Conservation (phyloP, 768 basidiomycete species). For the Mycena belliarum region DNA sequence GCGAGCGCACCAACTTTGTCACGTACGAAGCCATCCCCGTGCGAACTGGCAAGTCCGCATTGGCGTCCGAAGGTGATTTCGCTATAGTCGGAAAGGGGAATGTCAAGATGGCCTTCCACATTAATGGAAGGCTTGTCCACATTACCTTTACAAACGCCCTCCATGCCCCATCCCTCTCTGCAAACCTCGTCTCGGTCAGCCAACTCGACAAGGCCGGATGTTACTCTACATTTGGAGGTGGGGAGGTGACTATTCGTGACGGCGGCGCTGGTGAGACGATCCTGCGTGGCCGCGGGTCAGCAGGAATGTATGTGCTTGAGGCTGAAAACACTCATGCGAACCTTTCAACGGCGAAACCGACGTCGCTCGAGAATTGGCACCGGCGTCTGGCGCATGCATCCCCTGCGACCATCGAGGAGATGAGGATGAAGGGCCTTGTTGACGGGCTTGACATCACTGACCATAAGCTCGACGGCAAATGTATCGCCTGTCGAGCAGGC, state of each 20-base stretch:
- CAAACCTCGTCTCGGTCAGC: constrained; percentile 28
- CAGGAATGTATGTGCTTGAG: background rate
- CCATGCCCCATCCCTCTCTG: constrained; percentile 27
- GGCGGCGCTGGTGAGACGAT: background rate
- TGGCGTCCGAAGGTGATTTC: constrained; percentile 14
- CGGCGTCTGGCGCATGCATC: background rate
- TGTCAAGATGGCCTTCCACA: constrained; percentile 14
- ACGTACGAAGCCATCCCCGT: background rate
- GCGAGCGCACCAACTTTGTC: background rate
- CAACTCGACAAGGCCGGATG: constrained; percentile 13
- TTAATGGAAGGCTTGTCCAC: constrained; percentile 8
- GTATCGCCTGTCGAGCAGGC: background rate
- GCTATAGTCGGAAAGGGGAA: constrained; percentile 24
- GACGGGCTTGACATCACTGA: constrained; percentile 24
- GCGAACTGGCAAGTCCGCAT: background rate
- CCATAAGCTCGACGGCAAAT: background rate
- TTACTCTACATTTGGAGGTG: background rate
- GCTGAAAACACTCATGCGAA: background rate
- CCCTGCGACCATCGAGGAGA: background rate
- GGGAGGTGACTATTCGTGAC: background rate
- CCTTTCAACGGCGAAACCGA: background rate
- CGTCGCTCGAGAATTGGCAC: background rate
- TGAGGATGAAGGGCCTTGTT: constrained; percentile 13
- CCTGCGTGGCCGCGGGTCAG: constrained; percentile 1
- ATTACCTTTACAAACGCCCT: constrained; percentile 26